These are phyloP conservation scores for Ophiostoma triangulosporum DNA, from an alignment of 2,329 filamentous ascomycete species.

Conservation along the genomic window DNA sequence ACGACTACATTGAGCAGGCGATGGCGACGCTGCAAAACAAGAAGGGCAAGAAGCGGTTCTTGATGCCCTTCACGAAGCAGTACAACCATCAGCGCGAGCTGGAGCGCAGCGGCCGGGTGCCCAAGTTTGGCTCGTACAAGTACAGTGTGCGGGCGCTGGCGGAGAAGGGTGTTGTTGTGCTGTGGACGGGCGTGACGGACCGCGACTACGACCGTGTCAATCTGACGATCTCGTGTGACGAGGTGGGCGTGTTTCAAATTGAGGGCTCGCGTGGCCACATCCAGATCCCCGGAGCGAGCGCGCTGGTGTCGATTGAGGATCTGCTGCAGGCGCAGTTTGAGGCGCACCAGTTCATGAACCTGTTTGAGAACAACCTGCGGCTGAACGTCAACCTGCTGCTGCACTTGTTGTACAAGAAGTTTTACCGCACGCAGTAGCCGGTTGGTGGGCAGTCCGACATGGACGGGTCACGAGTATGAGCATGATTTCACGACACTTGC, in stretches of 20 bases:
- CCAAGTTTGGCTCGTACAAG: conserved; percentile 96
- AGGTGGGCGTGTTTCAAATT: conserved; percentile 85
- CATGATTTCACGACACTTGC: not conserved
- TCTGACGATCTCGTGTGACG: conserved; percentile 84
- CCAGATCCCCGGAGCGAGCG: conserved; percentile 88
- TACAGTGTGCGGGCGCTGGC: conserved; percentile 81
- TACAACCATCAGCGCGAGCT: conserved; percentile 98
- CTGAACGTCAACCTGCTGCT: conserved; percentile 94
- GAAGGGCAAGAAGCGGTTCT: conserved; percentile 87
- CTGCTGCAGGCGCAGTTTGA: conserved; percentile 94
- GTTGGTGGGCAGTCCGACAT: not conserved
- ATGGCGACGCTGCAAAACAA: conserved; percentile 96
- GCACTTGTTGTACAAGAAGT: conserved; percentile 98
- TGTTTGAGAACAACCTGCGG: conserved; percentile 75
- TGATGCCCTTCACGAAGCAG: conserved; percentile 94
- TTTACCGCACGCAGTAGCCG: conserved; percentile 58
- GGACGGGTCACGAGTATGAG: not conserved
- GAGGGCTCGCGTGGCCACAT: conserved; percentile 86
- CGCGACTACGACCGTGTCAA: conserved; percentile 86
- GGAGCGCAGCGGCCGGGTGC: conserved; percentile 79
- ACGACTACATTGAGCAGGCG: conserved; percentile 97
- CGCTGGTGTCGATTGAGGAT: conserved; percentile 80
- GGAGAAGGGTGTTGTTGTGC: conserved; percentile 86
- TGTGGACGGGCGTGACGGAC: conserved; percentile 74
- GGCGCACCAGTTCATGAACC: conserved; percentile 86